Percentiles rank a stretch among this genome's conserved stretches.
Conservation (phyloP, 163 green algal genomes). For the Chlorella variabilis region DNA sequence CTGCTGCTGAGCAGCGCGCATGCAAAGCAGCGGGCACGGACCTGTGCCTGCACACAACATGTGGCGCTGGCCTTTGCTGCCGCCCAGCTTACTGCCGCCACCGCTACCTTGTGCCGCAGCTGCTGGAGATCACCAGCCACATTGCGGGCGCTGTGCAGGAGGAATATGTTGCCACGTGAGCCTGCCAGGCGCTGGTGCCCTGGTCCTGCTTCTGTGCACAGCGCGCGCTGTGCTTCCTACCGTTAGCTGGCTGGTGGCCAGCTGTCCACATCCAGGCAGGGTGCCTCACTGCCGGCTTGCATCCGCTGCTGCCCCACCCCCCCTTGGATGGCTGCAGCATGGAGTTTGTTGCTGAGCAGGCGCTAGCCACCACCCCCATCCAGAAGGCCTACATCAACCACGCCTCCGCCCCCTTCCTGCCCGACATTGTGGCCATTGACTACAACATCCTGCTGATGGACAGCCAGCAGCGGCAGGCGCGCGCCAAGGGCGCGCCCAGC, state of each 20-base stretch:
- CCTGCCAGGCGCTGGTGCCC: too few species aligned
- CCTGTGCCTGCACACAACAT: background rate
- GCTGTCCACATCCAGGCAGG: too few species aligned
- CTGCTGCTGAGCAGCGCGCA: background rate
- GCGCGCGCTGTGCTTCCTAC: background rate
- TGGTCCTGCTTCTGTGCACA: too few species aligned
- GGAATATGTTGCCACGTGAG: slow-evolving; percentile 30
- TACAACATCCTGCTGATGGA: slow-evolving; percentile 16
- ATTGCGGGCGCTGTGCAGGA: slow-evolving; percentile 21
- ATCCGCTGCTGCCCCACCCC: background rate
- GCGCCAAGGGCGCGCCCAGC: background rate
- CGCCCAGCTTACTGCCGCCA: too few species aligned
- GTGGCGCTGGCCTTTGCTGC: background rate
- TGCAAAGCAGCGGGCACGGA: background rate
- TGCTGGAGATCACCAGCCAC: slow-evolving; percentile 19
- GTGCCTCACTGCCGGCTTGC: too few species aligned
- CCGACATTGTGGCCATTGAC: background rate
- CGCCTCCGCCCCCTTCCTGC: background rate
- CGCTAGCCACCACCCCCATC: background rate
- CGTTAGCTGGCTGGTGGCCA: background rate
- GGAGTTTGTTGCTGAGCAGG: slow-evolving; percentile 25
- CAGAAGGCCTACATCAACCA: slow-evolving; percentile 25
- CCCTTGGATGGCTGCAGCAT: slow-evolving; percentile 11
- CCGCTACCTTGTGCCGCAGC: background rate
- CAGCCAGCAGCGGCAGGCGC: background rate